A percentile compares a stretch with the other conserved stretches of the same genome.
Conservation (phyloP, 164 flowering plant species). For the Vitis vinifera region DNA sequence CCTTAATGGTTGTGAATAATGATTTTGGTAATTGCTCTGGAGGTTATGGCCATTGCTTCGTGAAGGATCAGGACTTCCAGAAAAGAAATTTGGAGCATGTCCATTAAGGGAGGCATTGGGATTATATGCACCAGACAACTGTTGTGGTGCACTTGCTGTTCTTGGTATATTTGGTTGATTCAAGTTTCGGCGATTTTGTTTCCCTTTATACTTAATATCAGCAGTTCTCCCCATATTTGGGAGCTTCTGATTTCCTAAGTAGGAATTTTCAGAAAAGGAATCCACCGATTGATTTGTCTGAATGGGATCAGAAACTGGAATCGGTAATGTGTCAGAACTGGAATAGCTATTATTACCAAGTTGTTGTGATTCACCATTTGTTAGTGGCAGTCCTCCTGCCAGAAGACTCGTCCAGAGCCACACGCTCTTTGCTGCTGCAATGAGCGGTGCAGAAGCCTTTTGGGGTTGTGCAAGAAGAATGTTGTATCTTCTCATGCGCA, state of each 20-base stretch:
- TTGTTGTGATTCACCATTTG: slow-evolving; percentile 43
- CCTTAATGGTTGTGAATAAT: slow-evolving; percentile 39
- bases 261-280: slow-evolving; percentile 20
- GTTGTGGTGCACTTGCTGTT: slow-evolving; percentile 45
- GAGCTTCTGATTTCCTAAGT: slow-evolving; percentile 35
- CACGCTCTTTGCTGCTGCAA: slow-evolving; percentile 89
- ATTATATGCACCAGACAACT: slow-evolving; percentile 40
- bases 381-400: slow-evolving; percentile 69
- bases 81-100: slow-evolving; percentile 30
- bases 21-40: slow-evolving; percentile 32
- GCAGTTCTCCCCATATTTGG: slow-evolving; percentile 26
- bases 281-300: slow-evolving; percentile 27
- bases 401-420: slow-evolving; percentile 92
- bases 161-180: slow-evolving; percentile 44
- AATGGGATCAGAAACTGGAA: slow-evolving; percentile 19
- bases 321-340: slow-evolving; percentile 23
- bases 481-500: slow-evolving; percentile 89
- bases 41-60: slow-evolving; percentile 27
- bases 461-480: slow-evolving; percentile 89
- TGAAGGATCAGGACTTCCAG: slow-evolving; percentile 35
- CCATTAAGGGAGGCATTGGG: slow-evolving; percentile 27
- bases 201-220: slow-evolving; percentile 45
- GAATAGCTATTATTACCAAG: slow-evolving; percentile 22
- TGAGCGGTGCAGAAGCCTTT: slow-evolving; percentile 71
- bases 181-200: slow-evolving; percentile 28